Conservation (phyloP, 2,329 filamentous ascomycete genomes). For the Beauveria sp. region DNA sequence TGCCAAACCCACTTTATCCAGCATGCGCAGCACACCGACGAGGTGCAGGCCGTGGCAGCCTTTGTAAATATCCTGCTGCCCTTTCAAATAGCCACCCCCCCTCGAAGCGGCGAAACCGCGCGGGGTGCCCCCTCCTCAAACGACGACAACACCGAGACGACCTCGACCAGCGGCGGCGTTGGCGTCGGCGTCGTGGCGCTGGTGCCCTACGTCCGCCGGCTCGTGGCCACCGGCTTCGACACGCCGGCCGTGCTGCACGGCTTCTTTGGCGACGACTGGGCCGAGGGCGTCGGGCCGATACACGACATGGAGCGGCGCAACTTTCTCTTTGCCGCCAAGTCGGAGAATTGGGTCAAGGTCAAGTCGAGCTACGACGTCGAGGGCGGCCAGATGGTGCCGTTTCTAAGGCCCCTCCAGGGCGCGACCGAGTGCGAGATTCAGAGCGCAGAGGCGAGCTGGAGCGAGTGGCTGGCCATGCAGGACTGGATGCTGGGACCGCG, state of each 20-base stretch:
- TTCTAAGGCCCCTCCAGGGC: constrained; percentile 73
- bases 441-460: constrained; percentile 78
- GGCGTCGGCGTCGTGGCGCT: constrained; percentile 49
- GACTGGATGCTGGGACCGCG: constrained; percentile 96
- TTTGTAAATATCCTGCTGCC: constrained; percentile 90
- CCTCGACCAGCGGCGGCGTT: too few species aligned
- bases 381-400: constrained; percentile 76
- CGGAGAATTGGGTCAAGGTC: constrained; percentile 79
- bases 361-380: constrained; percentile 88
- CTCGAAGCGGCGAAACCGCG: constrained; percentile 17
- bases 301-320: constrained; percentile 89
- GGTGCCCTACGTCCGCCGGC: constrained; percentile 80
- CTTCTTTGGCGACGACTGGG: constrained; percentile 95
- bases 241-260: constrained; percentile 79
- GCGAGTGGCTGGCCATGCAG: constrained; percentile 92
- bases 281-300: constrained; percentile 67
- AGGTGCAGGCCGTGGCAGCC: constrained; percentile 80
- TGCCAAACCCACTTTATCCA: constrained; percentile 90
- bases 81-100: constrained; percentile 54
- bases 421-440: constrained; percentile 74
- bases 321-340: constrained; percentile 92
- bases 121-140: background rate
- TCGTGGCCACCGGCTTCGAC: constrained; percentile 89
- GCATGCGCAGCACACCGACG: constrained; percentile 73
- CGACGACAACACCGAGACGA: constrained; percentile 11